Evolutionary conservation across 2,329 filamentous ascomycete species (phyloP).

Genomic region (Geosmithia putterillii): DNA sequence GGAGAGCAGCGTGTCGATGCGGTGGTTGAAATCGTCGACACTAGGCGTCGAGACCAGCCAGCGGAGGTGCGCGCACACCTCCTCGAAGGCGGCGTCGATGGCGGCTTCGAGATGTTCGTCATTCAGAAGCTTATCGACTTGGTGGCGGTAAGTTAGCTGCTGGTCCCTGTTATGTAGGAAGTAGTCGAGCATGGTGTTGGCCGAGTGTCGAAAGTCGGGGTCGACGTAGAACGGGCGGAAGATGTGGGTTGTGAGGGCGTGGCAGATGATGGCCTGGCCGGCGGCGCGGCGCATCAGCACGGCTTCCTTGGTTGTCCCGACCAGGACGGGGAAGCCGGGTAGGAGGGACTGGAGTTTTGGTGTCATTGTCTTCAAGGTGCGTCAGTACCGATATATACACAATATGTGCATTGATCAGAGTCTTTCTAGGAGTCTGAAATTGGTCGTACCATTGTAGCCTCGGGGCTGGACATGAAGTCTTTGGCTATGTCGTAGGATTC

Average conservation of each 20-base stretch:
- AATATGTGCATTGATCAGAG: not conserved
- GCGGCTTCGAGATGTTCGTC: not conserved
- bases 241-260: not conserved
- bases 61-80: not conserved
- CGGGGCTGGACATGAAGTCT: not conserved
- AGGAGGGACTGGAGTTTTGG: not conserved
- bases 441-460: not conserved
- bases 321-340: not conserved
- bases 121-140: not conserved
- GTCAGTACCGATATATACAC: not conserved
- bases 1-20: not conserved
- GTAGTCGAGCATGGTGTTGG: not conserved
- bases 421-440: not conserved
- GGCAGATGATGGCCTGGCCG: not conserved
- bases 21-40: not conserved
- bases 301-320: not conserved
- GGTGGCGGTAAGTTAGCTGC: not conserved
- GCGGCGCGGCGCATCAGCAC: not conserved
- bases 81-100: not conserved
- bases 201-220: not conserved
- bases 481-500: not conserved
- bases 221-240: not conserved
- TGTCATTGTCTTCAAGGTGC: not conserved
- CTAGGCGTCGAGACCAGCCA: not conserved
- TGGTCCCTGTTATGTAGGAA: not conserved